A percentile compares a stretch with the other conserved stretches of the same genome.
Conservation (phyloP, 169 alveolate species). For the Eimeria necatrix region DNA sequence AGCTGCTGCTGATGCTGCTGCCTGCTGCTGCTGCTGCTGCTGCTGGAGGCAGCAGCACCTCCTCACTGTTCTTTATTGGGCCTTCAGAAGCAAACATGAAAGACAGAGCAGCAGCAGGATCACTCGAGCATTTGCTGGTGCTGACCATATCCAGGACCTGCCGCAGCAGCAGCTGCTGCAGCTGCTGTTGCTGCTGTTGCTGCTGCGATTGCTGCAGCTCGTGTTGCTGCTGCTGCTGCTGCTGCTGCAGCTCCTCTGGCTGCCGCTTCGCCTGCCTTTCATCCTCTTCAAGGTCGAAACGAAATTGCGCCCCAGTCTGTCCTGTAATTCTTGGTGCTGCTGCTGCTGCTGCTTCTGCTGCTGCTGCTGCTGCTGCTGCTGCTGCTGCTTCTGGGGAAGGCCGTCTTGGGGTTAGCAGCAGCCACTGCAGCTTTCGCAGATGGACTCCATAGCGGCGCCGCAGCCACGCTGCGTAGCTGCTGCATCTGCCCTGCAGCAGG, state of each 20-base stretch:
- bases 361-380: constrained; percentile 26
- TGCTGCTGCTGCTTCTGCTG: constrained; percentile 52
- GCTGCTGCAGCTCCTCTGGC: neutral
- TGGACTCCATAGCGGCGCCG: neutral
- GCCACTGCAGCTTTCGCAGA: neutral
- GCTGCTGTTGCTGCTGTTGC: neutral
- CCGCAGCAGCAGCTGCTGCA: constrained; percentile 8
- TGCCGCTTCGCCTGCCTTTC: neutral
- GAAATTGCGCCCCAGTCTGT: no score
- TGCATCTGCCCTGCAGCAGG: neutral
- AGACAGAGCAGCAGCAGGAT: neutral
- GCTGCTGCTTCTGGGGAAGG: constrained; percentile 42
- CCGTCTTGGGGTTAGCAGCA: neutral
- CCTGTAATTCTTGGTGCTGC: neutral
- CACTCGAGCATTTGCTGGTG: neutral
- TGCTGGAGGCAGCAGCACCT: neutral
- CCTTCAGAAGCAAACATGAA: neutral
- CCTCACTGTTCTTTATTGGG: neutral
- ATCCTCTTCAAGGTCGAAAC: no score
- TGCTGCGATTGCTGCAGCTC: constrained; percentile 5
- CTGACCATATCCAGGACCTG: no score
- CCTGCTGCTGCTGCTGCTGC: neutral
- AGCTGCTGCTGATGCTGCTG: constrained; percentile 17
- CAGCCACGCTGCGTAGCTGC: neutral
- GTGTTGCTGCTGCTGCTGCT: neutral